phyloP scores from a whole-genome alignment of 2,329 filamentous ascomycete species.

The Exophiala spinifera region DNA sequence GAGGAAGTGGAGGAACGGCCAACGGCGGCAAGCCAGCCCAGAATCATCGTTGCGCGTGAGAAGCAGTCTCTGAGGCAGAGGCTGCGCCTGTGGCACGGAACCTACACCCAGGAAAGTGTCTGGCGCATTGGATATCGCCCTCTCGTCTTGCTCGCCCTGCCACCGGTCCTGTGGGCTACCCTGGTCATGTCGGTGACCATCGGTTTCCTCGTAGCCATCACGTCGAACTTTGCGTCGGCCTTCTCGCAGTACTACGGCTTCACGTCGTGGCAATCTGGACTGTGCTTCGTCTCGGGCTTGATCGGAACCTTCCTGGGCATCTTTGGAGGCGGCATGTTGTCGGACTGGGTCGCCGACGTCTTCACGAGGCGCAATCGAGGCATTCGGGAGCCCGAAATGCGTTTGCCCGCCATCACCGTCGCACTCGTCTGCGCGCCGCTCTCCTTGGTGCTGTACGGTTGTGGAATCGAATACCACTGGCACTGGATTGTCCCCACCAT shows the following conservation, averaged over 20 bases:
- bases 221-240: slow-evolving; percentile 33
- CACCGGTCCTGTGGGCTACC: slow-evolving; percentile 55
- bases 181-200: slow-evolving; percentile 55
- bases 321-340: slow-evolving; percentile 47
- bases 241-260: slow-evolving; percentile 32
- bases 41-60: no score
- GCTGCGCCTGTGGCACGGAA: no score
- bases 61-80: no score
- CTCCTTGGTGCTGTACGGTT: slow-evolving; percentile 55
- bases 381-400: slow-evolving; percentile 58
- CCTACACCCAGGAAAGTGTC: slow-evolving; percentile 48
- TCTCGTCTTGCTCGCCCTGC: slow-evolving; percentile 50
- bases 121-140: slow-evolving; percentile 51
- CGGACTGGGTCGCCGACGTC: slow-evolving; percentile 34
- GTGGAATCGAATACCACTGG: slow-evolving; percentile 54
- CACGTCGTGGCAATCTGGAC: slow-evolving; percentile 40
- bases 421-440: slow-evolving; percentile 55
- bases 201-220: slow-evolving; percentile 48
- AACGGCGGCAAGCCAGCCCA: no score
- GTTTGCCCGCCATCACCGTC: slow-evolving; percentile 54
- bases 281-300: slow-evolving; percentile 51
- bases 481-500: slow-evolving; percentile 56
- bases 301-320: slow-evolving; percentile 51
- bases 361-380: slow-evolving; percentile 53
- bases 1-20: no score